Conservation (phyloP, 2,329 filamentous ascomycete genomes). For the Fusarium neocosmosporiellum region DNA sequence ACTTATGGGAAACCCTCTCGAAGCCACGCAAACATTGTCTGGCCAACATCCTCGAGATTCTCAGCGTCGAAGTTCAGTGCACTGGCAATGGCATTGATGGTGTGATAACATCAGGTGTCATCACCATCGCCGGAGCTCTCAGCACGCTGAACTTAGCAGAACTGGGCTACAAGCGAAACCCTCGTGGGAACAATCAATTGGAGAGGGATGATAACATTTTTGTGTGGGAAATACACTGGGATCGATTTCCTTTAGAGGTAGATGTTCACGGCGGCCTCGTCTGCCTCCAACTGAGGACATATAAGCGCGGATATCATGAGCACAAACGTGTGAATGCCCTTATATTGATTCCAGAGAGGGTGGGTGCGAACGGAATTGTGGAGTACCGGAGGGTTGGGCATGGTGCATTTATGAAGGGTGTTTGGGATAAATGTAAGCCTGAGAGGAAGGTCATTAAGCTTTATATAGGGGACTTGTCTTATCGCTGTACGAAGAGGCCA, state of each 20-base stretch:
- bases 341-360: not conserved
- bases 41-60: no score
- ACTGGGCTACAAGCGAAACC: not conserved
- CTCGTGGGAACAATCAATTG: no score
- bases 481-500: no score
- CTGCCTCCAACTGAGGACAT: not conserved
- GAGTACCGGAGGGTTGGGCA: not conserved
- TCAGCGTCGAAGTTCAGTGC: no score
- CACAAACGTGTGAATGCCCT: not conserved
- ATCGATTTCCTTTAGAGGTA: not conserved
- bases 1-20: not conserved
- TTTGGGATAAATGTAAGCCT: not conserved
- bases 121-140: not conserved
- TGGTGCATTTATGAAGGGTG: not conserved
- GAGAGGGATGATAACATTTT: no score
- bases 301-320: no score
- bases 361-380: not conserved
- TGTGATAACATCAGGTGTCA: not conserved
- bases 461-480: not conserved
- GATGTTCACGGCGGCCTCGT: not conserved
- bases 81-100: not conserved
- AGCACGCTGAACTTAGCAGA: not conserved
- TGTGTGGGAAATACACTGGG: no score
- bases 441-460: not conserved
- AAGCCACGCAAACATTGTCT: not conserved